Evolutionary conservation across 2,329 filamentous ascomycete genomes (phyloP).

Genomic region (Fusarium sp.): DNA sequence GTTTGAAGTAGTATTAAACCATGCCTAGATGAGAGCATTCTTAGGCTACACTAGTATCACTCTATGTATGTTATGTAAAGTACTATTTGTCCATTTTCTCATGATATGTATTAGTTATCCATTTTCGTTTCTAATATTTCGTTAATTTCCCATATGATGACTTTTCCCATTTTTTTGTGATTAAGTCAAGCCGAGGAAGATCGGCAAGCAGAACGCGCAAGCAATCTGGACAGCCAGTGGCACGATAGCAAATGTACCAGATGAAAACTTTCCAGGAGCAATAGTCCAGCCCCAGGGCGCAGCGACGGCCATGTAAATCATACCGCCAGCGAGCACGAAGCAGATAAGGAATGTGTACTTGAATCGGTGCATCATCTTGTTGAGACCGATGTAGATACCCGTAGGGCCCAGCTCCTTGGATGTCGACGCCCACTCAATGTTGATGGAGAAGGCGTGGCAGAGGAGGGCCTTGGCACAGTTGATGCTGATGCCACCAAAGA

Average conservation of each 20-base stretch:
- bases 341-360: slow-evolving; percentile 52
- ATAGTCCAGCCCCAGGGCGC: slow-evolving; percentile 46
- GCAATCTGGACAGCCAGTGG: slow-evolving; percentile 44
- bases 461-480: slow-evolving; percentile 47
- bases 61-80: background rate
- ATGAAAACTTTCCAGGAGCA: slow-evolving; percentile 39
- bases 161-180: background rate
- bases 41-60: background rate
- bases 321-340: slow-evolving; percentile 38
- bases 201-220: slow-evolving; percentile 40
- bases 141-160: background rate
- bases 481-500: slow-evolving; percentile 48
- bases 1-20: background rate
- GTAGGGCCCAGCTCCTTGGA: slow-evolving; percentile 47
- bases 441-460: slow-evolving; percentile 44
- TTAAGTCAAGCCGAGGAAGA: slow-evolving; percentile 46
- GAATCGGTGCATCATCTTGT: slow-evolving; percentile 59
- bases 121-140: background rate
- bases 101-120: background rate
- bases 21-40: background rate
- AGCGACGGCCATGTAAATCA: slow-evolving; percentile 45
- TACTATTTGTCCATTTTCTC: background rate
- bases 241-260: slow-evolving; percentile 44
- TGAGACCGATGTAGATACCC: slow-evolving; percentile 50
- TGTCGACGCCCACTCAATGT: slow-evolving; percentile 49